phyloP scores from a whole-genome alignment of 768 basidiomycete species.

The Termitomyces sp. region DNA sequence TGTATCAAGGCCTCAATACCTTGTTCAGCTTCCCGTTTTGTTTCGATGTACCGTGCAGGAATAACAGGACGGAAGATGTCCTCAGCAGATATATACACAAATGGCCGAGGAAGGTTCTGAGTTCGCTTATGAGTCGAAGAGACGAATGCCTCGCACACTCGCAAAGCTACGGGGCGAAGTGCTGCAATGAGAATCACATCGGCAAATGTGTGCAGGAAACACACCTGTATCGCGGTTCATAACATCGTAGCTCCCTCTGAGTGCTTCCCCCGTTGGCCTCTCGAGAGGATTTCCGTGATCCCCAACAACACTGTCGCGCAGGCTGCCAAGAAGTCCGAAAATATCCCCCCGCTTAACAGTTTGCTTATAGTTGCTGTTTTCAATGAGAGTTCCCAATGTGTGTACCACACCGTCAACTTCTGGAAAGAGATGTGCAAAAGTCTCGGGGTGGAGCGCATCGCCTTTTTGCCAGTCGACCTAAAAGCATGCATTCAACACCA shows the following conservation, averaged over 20 bases:
- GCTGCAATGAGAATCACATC: not conserved
- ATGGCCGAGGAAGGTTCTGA: conserved; percentile 49
- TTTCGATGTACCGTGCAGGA: conserved; percentile 81
- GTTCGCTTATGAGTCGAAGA: conserved; percentile 31
- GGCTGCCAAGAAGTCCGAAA: conserved; percentile 42
- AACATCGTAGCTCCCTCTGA: conserved; percentile 59
- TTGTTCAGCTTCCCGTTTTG: conserved; percentile 89
- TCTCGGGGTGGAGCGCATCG: conserved; percentile 73
- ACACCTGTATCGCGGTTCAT: conserved; percentile 90
- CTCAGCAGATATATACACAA: conserved; percentile 94
- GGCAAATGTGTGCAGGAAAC: conserved; percentile 19
- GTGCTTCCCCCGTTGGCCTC: conserved; percentile 28
- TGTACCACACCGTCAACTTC: conserved; percentile 80
- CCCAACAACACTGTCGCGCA: conserved; percentile 32
- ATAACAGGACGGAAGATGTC: conserved; percentile 88
- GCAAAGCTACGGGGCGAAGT: conserved; percentile 44
- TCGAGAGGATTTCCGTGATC: conserved; percentile 59
- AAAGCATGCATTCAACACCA: conserved; percentile 1
- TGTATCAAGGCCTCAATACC: conserved; percentile 55
- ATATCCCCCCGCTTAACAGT: conserved; percentile 60
- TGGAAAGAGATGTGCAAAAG: conserved; percentile 67
- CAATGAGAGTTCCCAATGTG: conserved; percentile 88
- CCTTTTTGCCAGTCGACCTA: conserved; percentile 89
- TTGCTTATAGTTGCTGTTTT: conserved; percentile 77
- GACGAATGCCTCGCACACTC: conserved; percentile 76